Evolutionary conservation across 345 rosid species (phyloP), one percentile per base, ranked within the genome.

Genomic region (Anacardium occidentale): DNA sequence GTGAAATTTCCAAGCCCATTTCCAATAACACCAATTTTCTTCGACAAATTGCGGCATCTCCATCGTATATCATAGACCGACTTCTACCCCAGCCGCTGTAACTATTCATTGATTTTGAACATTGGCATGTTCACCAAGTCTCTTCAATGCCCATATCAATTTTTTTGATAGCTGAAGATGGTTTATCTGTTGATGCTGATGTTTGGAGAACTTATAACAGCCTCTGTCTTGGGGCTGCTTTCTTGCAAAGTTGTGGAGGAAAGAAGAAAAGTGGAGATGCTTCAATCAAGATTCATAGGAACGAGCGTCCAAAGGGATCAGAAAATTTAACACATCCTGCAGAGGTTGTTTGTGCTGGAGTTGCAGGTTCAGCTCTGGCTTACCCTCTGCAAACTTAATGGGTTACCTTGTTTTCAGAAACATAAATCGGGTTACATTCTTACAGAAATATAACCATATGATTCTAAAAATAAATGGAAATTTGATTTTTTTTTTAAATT

Each of bases 331-430:
- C 64, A 60, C 18, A 40, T 21, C 42, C 0, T 14, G 22, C 11
- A 60, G 42, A 29, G 10, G 17, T 20, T 10, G 87, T 86, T 26
- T 81, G 86, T 0, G 84, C 84, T 40, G 86, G 84, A 1, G 84
- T 86, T 62, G 87, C 90, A 2, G 92, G 92, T 26, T 76, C 89
- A 5, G 91, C 89, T 37, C 90, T 86, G 29, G 93, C 93, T 50
- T 68, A 24, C 5, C 13, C 68, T 47, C 68, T 47, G 47, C 68
- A 32, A 64, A 24, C 40, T 47, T 3, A 24, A 64, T 25, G 15
- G 15, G 7, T 44, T 5, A 37, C 7, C 10, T 6, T 37, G 42
- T 37, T 37, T 8, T 21, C 9, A 20, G 21, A 0, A 17, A 11
- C 42, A n/a, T n/a, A n/a, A n/a, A n/a, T n/a, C n/a, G n/a, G n/a